Base-by-base conservation (phyloP, 2,329 filamentous ascomycete species). In the Neoarthrinium moseri region DNA sequence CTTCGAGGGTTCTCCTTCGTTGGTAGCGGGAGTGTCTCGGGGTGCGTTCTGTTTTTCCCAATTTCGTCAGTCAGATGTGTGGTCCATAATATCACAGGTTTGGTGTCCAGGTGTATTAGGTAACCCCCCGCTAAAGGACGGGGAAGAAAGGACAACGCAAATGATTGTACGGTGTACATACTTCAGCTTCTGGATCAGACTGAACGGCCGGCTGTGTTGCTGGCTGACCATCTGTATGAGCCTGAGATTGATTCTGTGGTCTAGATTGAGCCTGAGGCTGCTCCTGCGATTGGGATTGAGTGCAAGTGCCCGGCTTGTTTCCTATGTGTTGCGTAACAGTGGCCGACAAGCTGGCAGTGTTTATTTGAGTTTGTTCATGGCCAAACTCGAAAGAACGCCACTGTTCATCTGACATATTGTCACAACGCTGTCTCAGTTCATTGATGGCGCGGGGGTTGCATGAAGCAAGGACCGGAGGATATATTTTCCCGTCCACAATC, bases 401-500 rank as follows among this genome's bases (percentile, higher is more conserved):
- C n/a, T 29, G 26, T 8, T 29, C 26, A 8, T 29, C 8, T 29
- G 26, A 29, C 26, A 29, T 29, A 8, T 29, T 29, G n/a, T 29
- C 26, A 8, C 26, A n/a, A n/a, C n/a, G n/a, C n/a, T n/a, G n/a
- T n/a, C n/a, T n/a, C n/a, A n/a, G n/a, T n/a, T n/a, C n/a, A n/a
- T n/a, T n/a, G n/a, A n/a, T n/a, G n/a, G n/a, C n/a, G n/a, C n/a
- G n/a, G n/a, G n/a, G n/a, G 8, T 29, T 29, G 26, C n/a, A 29
- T 29, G 26, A 8, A 15, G 48, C 50, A 2, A 62, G 45, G n/a
- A 53, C 11, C 11, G 35, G 21, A 17, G 53, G 47, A 33, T 49
- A 30, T 24, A 59, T 43, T 10, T 54, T 27, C 12, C 41, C 47
- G 21, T 48, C 41, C 22, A 51, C 50, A 12, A 61, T 26, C 17